Conservation (phyloP, 1,139 yeast species). For the Saccharomyces hybrid region DNA sequence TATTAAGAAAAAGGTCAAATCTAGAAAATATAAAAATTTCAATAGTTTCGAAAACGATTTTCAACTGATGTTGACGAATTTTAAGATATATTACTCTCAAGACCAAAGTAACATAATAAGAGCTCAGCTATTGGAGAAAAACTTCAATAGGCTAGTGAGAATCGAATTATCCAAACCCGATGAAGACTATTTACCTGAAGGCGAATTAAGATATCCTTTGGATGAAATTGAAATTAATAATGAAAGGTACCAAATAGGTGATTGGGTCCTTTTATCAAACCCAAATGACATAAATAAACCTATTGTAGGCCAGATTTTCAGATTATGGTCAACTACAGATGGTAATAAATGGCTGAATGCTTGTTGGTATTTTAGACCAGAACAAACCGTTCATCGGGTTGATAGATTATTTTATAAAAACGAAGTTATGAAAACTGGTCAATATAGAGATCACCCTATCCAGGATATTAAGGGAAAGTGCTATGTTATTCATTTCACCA, state of each 20-base stretch:
- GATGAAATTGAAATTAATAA: constrained; percentile 69
- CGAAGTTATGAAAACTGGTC: constrained; percentile 95
- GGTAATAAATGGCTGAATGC: constrained; percentile 84
- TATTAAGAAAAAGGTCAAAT: constrained; percentile 75
- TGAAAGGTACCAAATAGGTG: constrained; percentile 75
- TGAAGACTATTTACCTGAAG: constrained; percentile 61
- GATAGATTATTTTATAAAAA: constrained; percentile 85
- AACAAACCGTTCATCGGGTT: constrained; percentile 89
- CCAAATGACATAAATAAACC: constrained; percentile 85
- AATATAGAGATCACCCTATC: constrained; percentile 85
- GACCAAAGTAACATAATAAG: constrained; percentile 51
- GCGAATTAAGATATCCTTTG: constrained; percentile 66
- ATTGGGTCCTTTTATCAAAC: constrained; percentile 84
- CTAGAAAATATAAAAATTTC: constrained; percentile 70
- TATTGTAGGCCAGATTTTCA: constrained; percentile 84
- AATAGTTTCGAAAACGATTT: constrained; percentile 73
- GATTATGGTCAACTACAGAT: constrained; percentile 79
- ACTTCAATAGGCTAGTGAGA: constrained; percentile 53
- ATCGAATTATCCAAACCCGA: constrained; percentile 77
- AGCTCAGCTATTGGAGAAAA: constrained; percentile 52
- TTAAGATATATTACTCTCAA: constrained; percentile 57
- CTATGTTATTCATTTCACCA: constrained; percentile 87
- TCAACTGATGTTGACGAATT: constrained; percentile 65
- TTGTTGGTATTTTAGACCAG: constrained; percentile 97
- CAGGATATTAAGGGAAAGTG: constrained; percentile 88